Base-by-base conservation (phyloP, 805 yeast species). In the Osmozyma mogii region DNA sequence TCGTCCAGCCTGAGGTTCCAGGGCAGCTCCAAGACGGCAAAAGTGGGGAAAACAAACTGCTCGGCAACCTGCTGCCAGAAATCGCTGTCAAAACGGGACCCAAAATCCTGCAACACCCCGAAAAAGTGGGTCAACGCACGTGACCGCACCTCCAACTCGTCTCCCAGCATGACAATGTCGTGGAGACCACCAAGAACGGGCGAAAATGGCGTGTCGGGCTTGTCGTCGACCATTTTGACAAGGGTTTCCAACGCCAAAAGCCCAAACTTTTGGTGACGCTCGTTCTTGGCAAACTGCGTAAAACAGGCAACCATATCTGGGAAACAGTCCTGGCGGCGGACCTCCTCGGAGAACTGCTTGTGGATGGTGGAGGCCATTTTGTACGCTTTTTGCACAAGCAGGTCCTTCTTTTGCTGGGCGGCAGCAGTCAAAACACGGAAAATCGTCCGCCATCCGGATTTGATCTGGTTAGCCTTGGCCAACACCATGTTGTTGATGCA, bases 381-480 rank as follows among this genome's bases (percentile, higher is more conserved):
- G 50, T 70, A 81, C 0, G 88, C 76, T 35, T 75, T 75, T 24
- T 58, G 49, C 1, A 84, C 88, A 36, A 82, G 60, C 5, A 66
- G 43, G 41, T 77, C 87, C 32, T 65, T 63, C 17, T 60, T 56
- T 13, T 72, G 77, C 27, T 59, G 61, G 3, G 95, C 89, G 4
- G 94, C 85, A 29, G 69, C 76, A 4, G 78, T 72, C 39, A 89
- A 71, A 2, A 84, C 81, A 15, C 76, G 81, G 46, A 92, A 75
- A 31, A 94, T 78, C 0, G 97, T 78, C 36, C 73, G 74, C 99
- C 99, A 92, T 26, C 99, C 99, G 12, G 96, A 87, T 49, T 75
- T 79, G 40, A 92, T 82, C 34, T 73, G 70, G 10, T 58, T 62
- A 4, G 88, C 75, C 45, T 85, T 82, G 15, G 85, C 77, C 38